Evolutionary conservation across 176 grass and related monocot species (phyloP).

Genomic region (Dactylis glomerata): DNA sequence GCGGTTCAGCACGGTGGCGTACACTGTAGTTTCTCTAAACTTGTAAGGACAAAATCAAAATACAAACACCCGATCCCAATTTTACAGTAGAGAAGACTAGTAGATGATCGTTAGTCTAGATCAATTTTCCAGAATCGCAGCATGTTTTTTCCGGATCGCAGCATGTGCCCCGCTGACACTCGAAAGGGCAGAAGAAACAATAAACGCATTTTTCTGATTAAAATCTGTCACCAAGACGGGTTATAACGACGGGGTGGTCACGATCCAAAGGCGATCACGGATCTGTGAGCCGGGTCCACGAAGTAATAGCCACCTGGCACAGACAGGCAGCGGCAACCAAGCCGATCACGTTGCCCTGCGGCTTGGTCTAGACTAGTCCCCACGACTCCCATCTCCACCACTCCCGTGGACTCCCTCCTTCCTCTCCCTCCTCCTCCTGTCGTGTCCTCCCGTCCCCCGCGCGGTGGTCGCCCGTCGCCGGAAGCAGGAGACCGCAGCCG

Average conservation of each 20-base stretch:
- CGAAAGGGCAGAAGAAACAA: neutral
- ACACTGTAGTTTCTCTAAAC: too few species aligned
- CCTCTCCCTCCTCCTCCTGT: neutral
- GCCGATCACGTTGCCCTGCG: conserved; percentile 37
- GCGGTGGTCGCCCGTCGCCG: conserved; percentile 35
- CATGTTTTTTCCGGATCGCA: neutral
- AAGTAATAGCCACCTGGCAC: conserved; percentile 9
- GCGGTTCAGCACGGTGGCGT: too few species aligned
- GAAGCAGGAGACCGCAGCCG: conserved; percentile 26
- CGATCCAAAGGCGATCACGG: conserved; percentile 20
- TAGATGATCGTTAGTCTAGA: too few species aligned
- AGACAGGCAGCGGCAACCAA: conserved; percentile 47
- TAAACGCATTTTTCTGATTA: neutral
- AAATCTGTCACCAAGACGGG: neutral
- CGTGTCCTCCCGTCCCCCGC: neutral
- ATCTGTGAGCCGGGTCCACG: conserved; percentile 38
- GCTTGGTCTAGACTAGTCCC: conserved; percentile 36
- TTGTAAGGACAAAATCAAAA: too few species aligned
- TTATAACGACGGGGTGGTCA: neutral
- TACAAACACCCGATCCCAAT: too few species aligned
- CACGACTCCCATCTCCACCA: conserved; percentile 40
- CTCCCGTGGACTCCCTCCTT: conserved; percentile 41
- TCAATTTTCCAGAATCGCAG: too few species aligned
- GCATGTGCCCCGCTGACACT: neutral
- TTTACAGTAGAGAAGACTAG: too few species aligned